phyloP scores from a whole-genome alignment of 1,139 yeast species.

The Entelexis sorbosivorans region DNA sequence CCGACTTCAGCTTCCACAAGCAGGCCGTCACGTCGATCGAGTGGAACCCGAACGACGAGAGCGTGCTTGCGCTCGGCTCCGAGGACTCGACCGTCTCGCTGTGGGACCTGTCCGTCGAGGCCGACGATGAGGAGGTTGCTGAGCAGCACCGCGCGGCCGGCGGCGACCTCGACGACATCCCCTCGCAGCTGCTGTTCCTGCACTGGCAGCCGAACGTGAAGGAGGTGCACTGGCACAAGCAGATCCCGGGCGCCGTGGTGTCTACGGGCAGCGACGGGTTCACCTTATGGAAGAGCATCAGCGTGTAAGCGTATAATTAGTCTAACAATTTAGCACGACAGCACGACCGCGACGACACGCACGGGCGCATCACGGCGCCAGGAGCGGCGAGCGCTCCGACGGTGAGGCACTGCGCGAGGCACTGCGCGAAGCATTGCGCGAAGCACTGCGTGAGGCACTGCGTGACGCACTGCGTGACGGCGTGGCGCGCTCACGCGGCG shows the following conservation, averaged over 20 bases:
- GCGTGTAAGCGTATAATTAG: slow-evolving; percentile 69
- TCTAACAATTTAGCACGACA: background rate
- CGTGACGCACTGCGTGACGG: background rate
- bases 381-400: background rate
- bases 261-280: slow-evolving; percentile 95
- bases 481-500: background rate
- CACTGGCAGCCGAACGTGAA: slow-evolving; percentile 98
- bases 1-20: slow-evolving; percentile 83
- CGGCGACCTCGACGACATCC: slow-evolving; percentile 77
- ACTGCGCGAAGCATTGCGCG: background rate
- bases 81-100: slow-evolving; percentile 94
- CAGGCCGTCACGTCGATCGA: slow-evolving; percentile 86
- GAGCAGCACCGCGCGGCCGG: slow-evolving; percentile 58
- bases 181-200: slow-evolving; percentile 89
- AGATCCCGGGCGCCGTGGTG: slow-evolving; percentile 89
- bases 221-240: slow-evolving; percentile 96
- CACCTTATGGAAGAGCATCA: slow-evolving; percentile 91
- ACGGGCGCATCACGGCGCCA: too few species aligned
- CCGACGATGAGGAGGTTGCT: slow-evolving; percentile 86
- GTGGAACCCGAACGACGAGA: slow-evolving; percentile 91
- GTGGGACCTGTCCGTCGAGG: slow-evolving; percentile 96
- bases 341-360: too few species aligned
- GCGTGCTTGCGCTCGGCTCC: slow-evolving; percentile 87
- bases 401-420: background rate
- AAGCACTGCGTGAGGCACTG: background rate